phyloP scores from a whole-genome alignment of 1,284 basidiomycete genomes.

The Cutaneotrichosporon sp. region DNA sequence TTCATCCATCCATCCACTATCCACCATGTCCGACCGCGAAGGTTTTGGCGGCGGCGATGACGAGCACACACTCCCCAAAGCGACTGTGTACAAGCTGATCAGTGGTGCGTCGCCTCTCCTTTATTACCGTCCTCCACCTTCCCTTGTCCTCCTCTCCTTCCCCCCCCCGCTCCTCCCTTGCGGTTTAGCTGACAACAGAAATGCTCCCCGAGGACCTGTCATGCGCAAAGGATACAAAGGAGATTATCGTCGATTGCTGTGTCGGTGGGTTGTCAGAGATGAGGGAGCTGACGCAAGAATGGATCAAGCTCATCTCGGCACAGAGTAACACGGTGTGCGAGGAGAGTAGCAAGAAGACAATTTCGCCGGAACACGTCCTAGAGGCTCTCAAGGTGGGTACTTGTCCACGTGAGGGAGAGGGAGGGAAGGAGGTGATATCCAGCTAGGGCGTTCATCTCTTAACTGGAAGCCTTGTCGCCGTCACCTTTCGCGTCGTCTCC shows the following conservation, averaged over 20 bases:
- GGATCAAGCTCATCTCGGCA: conserved; percentile 95
- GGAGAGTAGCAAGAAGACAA: conserved; percentile 98
- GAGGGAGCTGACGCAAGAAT: conserved; percentile 64
- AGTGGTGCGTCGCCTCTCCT: conserved; percentile 61
- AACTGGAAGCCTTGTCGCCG: too few species aligned
- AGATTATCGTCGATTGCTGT: conserved; percentile 96
- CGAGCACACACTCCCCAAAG: conserved; percentile 91
- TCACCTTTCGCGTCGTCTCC: too few species aligned
- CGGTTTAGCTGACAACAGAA: conserved; percentile 61
- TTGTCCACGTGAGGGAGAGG: background rate
- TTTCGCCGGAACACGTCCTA: conserved; percentile 96
- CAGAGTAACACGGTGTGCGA: conserved; percentile 99
- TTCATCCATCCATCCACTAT: conserved; percentile 1
- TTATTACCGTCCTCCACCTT: background rate
- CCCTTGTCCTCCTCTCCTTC: background rate
- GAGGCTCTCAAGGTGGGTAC: conserved; percentile 77
- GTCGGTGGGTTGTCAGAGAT: conserved; percentile 66
- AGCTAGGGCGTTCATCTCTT: too few species aligned
- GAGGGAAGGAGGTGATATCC: background rate
- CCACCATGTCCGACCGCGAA: conserved; percentile 47
- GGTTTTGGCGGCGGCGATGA: conserved; percentile 64
- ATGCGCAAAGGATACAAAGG: conserved; percentile 93
- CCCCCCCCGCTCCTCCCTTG: too few species aligned
- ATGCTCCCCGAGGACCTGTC: conserved; percentile 83
- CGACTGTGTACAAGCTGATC: conserved; percentile 97